Conservation (phyloP, 495 filamentous ascomycete genomes). For the Aspergillus diversus region DNA sequence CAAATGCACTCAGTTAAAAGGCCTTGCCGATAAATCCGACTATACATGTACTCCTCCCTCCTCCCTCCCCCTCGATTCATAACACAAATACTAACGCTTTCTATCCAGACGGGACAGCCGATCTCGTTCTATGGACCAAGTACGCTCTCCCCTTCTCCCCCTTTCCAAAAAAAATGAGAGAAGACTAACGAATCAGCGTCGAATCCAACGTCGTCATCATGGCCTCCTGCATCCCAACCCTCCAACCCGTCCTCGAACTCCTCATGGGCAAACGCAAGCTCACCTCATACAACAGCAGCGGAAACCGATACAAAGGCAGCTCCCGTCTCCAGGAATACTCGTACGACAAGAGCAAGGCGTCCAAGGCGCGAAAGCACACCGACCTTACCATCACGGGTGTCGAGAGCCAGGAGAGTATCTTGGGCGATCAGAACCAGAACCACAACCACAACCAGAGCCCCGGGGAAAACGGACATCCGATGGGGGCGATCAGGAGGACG, state of each 20-base stretch:
- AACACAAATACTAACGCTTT: constrained; percentile 11
- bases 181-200: constrained; percentile 29
- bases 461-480: constrained; percentile 1
- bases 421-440: constrained; percentile 9
- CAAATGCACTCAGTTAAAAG: constrained; percentile 41
- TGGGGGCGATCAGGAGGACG: constrained; percentile 32
- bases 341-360: constrained; percentile 22
- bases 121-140: constrained; percentile 44
- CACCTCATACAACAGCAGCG: constrained; percentile 33
- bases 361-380: constrained; percentile 22
- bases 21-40: constrained; percentile 38
- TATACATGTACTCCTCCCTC: constrained; percentile 36
- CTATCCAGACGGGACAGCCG: constrained; percentile 34
- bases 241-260: constrained; percentile 44
- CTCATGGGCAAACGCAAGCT: constrained; percentile 36
- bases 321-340: constrained; percentile 20
- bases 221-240: constrained; percentile 47
- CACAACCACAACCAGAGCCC: background rate
- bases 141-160: constrained; percentile 12
- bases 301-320: constrained; percentile 28
- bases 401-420: constrained; percentile 38
- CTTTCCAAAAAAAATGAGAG: background rate
- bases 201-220: constrained; percentile 48
- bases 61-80: background rate
- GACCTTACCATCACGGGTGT: constrained; percentile 32